phyloP scores from a whole-genome alignment of 2,329 filamentous ascomycete genomes.

The Hypomyces rosellus region DNA sequence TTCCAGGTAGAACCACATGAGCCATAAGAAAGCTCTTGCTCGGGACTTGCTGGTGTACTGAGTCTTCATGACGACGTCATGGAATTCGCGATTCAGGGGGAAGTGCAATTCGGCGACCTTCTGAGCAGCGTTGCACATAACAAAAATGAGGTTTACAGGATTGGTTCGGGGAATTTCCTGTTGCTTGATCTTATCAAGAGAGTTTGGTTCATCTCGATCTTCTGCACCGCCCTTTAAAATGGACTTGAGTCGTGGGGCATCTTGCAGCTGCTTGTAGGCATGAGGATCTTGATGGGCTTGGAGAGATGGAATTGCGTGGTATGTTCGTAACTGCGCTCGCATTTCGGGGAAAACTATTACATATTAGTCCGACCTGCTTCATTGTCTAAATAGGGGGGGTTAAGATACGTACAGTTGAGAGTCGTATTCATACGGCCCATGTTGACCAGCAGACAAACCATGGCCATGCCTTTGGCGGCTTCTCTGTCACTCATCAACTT shows the following conservation, averaged over 20 bases:
- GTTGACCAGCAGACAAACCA: slow-evolving; percentile 97
- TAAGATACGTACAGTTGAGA: slow-evolving; percentile 68
- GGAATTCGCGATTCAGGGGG: slow-evolving; percentile 77
- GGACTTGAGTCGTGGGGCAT: slow-evolving; percentile 91
- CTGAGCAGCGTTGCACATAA: slow-evolving; percentile 81
- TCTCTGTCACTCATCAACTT: slow-evolving; percentile 89
- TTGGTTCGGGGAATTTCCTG: slow-evolving; percentile 69
- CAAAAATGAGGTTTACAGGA: slow-evolving; percentile 93
- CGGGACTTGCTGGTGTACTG: slow-evolving; percentile 76
- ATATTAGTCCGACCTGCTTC: neutral
- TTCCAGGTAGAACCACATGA: slow-evolving; percentile 99
- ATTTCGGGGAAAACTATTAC: slow-evolving; percentile 91
- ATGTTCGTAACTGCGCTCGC: slow-evolving; percentile 94
- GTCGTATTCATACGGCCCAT: slow-evolving; percentile 99
- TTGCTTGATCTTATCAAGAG: slow-evolving; percentile 74
- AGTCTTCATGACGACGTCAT: slow-evolving; percentile 90
- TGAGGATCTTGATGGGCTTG: slow-evolving; percentile 93
- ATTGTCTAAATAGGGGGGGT: slow-evolving; percentile 17
- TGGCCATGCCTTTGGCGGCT: slow-evolving; percentile 95
- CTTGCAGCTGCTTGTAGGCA: slow-evolving; percentile 95
- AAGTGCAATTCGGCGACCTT: slow-evolving; percentile 95
- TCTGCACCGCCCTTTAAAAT: slow-evolving; percentile 96
- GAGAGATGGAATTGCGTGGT: slow-evolving; percentile 93
- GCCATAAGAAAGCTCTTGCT: slow-evolving; percentile 85
- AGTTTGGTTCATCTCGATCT: slow-evolving; percentile 75